Conservation (phyloP, 2,329 filamentous ascomycete genomes). For the Talaromyces sp. region DNA sequence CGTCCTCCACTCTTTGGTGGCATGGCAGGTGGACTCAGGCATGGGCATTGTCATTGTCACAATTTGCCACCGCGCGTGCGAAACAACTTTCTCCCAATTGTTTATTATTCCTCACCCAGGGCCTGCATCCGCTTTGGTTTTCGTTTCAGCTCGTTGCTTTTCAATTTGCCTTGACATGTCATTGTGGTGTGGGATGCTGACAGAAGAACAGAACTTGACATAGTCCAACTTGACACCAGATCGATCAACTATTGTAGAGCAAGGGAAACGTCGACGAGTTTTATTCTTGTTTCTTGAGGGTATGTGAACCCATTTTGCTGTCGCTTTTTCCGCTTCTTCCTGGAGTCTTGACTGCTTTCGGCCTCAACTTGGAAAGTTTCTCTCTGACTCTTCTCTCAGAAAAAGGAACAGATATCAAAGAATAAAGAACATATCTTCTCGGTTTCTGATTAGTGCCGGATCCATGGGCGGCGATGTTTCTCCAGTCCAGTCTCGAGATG, state of each 20-base stretch:
- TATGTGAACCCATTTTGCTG: background rate
- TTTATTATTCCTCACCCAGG: background rate
- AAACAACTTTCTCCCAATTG: background rate
- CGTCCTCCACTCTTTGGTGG: background rate
- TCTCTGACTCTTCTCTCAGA: background rate
- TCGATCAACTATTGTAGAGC: background rate
- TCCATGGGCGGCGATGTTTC: slow-evolving; percentile 26
- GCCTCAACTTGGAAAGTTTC: background rate
- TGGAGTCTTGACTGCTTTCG: background rate
- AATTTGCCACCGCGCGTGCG: background rate
- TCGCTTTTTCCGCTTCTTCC: background rate
- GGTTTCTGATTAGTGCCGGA: background rate
- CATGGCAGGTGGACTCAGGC: background rate
- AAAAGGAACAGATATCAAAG: background rate
- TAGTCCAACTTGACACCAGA: background rate
- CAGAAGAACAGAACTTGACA: background rate
- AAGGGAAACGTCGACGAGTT: background rate
- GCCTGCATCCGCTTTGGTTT: background rate
- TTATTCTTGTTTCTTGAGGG: background rate
- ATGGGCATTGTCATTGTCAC: background rate
- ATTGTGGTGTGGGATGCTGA: background rate
- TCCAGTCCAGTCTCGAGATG: slow-evolving; percentile 16
- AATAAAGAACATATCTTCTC: background rate
- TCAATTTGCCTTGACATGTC: background rate
- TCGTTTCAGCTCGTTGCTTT: background rate